These are phyloP conservation scores for Cercospora citrullina DNA, from an alignment of 2,329 filamentous ascomycete genomes.

Conservation along the genomic window DNA sequence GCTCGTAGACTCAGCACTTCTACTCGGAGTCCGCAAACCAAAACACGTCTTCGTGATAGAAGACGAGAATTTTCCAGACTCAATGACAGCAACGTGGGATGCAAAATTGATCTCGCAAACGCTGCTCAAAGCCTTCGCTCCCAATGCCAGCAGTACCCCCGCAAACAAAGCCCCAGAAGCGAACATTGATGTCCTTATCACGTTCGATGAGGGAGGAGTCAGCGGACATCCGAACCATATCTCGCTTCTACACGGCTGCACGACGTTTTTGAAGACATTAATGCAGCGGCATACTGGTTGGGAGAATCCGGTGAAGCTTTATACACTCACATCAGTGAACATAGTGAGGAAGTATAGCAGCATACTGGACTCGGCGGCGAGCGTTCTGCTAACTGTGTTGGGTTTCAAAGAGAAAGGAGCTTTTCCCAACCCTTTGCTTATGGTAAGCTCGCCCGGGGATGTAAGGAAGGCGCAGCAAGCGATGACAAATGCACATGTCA, in stretches of 20 bases:
- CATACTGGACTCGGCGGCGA: slow-evolving; percentile 73
- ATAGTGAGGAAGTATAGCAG: slow-evolving; percentile 78
- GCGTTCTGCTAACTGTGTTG: slow-evolving; percentile 60
- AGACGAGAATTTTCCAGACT: slow-evolving; percentile 78
- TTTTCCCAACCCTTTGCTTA: slow-evolving; percentile 61
- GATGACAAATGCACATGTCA: slow-evolving; percentile 87
- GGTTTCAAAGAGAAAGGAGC: slow-evolving; percentile 54
- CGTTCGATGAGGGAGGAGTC: slow-evolving; percentile 81
- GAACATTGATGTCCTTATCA: slow-evolving; percentile 78
- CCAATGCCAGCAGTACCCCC: slow-evolving; percentile 54
- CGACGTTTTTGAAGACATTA: slow-evolving; percentile 67
- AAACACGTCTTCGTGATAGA: slow-evolving; percentile 87
- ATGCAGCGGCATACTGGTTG: slow-evolving; percentile 64
- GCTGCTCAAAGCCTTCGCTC: slow-evolving; percentile 72
- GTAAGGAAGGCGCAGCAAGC: slow-evolving; percentile 73
- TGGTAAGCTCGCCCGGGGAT: slow-evolving; percentile 65
- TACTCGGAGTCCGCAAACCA: slow-evolving; percentile 70
- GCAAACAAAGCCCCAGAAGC: slow-evolving; percentile 50
- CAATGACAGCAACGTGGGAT: slow-evolving; percentile 80
- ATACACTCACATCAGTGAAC: slow-evolving; percentile 74
- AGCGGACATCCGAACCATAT: slow-evolving; percentile 93
- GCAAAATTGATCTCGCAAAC: slow-evolving; percentile 67
- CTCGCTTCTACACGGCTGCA: slow-evolving; percentile 80
- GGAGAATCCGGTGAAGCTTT: slow-evolving; percentile 75
- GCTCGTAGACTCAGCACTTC: slow-evolving; percentile 74